Base-by-base conservation (phyloP, 257 asterid species). In the Ligustrum vulgare region DNA sequence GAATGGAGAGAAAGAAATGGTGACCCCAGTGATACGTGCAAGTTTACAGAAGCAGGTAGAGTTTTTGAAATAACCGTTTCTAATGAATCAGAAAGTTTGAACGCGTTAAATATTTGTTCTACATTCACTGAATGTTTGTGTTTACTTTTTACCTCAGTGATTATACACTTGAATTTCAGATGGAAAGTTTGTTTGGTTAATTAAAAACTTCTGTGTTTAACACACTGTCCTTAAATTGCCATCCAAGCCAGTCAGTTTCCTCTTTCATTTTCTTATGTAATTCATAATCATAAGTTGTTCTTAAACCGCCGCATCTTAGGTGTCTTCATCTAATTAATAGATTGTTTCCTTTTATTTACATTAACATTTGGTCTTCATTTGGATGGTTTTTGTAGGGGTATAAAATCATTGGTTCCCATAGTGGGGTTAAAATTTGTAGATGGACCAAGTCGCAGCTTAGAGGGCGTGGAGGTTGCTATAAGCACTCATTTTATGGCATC, bases 381-480 rank as follows among this genome's bases (percentile, higher is more conserved):
- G 36, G 70, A 37, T 77, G 58, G 75, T 70, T 22, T 76, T 82
- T 73, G 74, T 89, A 92, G 99, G 99, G 99, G 16, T 94, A 94
- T 82, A 94, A 94, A 85, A 81, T 94, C 56, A 93, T 94, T 73
- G 99, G 99, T 78, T 89, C 99, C 18, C 99, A 94, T 74, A 94
- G 99, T 72, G 99, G 99, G 64, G 99, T 94, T 79, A 94, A 93
- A 80, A 81, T 94, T 78, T 94, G 99, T 90, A 83, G 99, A 87
- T 94, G 99, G 99, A 94, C 98, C 79, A 94, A 94, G 80, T 79
- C 99, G 70, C 99, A 94, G 79, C 99, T 94, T 51, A 87, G 99
- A 87, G 99, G 98, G 66, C 97, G 98, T 37, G 98, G 99, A 83
- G 99, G 99, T 74, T 94, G 99, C 82, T 94, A 94, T 81, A 92